Evolutionary conservation across 805 yeast species (phyloP).

Genomic region (Spathaspora arborariae): DNA sequence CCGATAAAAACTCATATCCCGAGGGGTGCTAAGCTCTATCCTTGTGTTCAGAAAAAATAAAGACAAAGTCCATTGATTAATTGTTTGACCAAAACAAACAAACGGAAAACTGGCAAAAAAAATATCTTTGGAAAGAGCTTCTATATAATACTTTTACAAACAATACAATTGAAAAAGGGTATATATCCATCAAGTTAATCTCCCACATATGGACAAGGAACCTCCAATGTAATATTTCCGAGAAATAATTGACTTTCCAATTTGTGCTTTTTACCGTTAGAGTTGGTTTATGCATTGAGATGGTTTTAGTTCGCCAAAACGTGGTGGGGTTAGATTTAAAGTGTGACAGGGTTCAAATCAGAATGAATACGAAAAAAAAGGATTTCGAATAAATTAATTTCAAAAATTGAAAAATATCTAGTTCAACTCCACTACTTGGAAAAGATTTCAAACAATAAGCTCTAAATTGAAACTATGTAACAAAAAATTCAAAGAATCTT

Average conservation of each 20-base stretch:
- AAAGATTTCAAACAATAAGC: neutral
- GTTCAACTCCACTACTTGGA: no score
- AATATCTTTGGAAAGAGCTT: neutral
- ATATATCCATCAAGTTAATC: neutral
- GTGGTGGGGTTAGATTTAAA: neutral
- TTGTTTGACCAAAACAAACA: neutral
- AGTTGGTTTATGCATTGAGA: neutral
- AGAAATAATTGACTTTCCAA: neutral
- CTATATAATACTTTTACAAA: no score
- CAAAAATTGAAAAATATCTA: no score
- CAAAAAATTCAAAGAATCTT: neutral
- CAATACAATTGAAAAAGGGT: neutral
- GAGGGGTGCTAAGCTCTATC: neutral
- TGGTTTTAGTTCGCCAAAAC: neutral
- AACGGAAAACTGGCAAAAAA: conserved; percentile 1
- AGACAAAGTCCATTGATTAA: neutral
- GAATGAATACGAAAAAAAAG: neutral
- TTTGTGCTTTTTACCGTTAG: neutral
- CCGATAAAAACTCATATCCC: neutral
- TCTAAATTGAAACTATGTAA: neutral
- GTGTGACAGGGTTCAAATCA: no score
- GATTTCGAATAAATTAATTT: no score
- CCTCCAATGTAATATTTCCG: neutral
- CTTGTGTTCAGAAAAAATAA: neutral
- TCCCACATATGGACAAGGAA: neutral